phyloP scores from a whole-genome alignment of 2,329 filamentous ascomycete species.

The Macroventuria anomochaeta region DNA sequence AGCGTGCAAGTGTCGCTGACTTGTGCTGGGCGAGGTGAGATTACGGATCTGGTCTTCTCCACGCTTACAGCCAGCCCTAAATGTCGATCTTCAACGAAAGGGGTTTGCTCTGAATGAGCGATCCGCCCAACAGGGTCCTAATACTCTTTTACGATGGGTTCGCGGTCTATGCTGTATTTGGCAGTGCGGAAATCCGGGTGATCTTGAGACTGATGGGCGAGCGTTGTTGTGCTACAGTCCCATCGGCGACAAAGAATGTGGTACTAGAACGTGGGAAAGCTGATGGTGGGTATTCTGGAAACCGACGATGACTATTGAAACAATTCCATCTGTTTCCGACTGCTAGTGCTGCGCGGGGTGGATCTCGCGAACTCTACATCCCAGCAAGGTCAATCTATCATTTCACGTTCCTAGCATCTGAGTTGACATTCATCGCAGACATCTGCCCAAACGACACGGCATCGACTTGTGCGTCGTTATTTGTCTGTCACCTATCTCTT shows the following conservation, averaged over 20 bases:
- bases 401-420: slow-evolving; percentile 31
- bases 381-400: slow-evolving; percentile 27
- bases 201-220: background rate
- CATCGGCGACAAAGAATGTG: background rate
- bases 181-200: slow-evolving; percentile 8
- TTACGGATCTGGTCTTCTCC: slow-evolving; percentile 26
- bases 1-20: slow-evolving; percentile 25
- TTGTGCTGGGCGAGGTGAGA: slow-evolving; percentile 1
- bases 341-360: slow-evolving; percentile 7
- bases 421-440: slow-evolving; percentile 14
- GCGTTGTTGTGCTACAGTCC: slow-evolving; percentile 12
- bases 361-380: slow-evolving; percentile 17
- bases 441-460: background rate
- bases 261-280: slow-evolving; percentile 10
- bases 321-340: slow-evolving; percentile 1
- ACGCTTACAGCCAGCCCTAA: slow-evolving; percentile 27
- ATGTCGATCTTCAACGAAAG: slow-evolving; percentile 26
- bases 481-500: background rate
- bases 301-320: slow-evolving; percentile 22
- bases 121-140: slow-evolving; percentile 22
- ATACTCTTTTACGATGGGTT: slow-evolving; percentile 9
- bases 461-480: background rate
- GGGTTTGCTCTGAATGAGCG: slow-evolving; percentile 11
- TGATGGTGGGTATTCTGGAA: slow-evolving; percentile 8
- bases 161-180: slow-evolving; percentile 14